Percentiles rank a stretch among this genome's conserved stretches.
phyloP scores from a whole-genome alignment of 23 red algal genomes.

The Rhodosorus marinus region DNA sequence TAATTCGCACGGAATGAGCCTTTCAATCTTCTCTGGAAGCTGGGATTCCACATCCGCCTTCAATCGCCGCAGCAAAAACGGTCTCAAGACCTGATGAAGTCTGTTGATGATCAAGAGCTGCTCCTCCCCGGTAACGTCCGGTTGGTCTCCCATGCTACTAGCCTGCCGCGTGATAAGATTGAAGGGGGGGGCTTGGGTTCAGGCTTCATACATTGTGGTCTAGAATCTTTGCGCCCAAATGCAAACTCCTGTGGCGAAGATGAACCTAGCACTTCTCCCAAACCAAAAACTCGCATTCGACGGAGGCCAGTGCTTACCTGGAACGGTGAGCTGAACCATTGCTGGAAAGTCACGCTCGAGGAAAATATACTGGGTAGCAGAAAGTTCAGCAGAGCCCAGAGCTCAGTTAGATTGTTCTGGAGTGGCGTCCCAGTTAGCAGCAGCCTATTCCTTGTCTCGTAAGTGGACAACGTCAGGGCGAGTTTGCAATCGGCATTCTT shows the following conservation, averaged over 20 bases:
- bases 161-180: too few species aligned
- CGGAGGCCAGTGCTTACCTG: too few species aligned
- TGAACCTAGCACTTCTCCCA: too few species aligned
- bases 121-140: slow-evolving; percentile 90
- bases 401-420: slow-evolving; percentile 88
- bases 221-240: too few species aligned
- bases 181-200: too few species aligned
- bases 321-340: slow-evolving; percentile 94
- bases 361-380: slow-evolving; percentile 86
- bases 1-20: slow-evolving; percentile 75
- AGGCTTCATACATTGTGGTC: too few species aligned
- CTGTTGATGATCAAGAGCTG: slow-evolving; percentile 84
- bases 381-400: slow-evolving; percentile 97
- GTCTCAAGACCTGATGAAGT: slow-evolving; percentile 79
- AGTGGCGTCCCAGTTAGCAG: slow-evolving; percentile 94
- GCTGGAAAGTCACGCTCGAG: slow-evolving; percentile 71
- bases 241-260: too few species aligned
- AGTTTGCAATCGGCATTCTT: slow-evolving; percentile 95
- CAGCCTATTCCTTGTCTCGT: slow-evolving; percentile 76
- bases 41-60: slow-evolving; percentile 89
- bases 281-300: too few species aligned
- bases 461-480: slow-evolving; percentile 85
- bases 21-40: slow-evolving; percentile 83
- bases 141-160: slow-evolving; percentile 19
- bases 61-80: slow-evolving; percentile 79